Evolutionary conservation across 2,329 filamentous ascomycete genomes (phyloP), one percentile per base, ranked within the genome.

Genomic region (Ceratocystis destructans): DNA sequence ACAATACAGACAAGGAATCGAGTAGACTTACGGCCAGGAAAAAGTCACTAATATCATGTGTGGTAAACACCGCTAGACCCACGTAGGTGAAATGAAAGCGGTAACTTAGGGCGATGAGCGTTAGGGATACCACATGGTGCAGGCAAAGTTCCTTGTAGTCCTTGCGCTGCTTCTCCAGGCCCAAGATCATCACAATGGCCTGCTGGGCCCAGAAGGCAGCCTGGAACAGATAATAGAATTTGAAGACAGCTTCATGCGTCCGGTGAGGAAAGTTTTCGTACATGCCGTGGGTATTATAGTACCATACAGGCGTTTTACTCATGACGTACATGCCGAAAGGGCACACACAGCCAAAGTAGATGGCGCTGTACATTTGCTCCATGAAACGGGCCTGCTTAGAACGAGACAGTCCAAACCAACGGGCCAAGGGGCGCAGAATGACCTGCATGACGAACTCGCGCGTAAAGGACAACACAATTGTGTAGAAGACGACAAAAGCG

Each of bases 81-180:
- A 97, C 95, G 77, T 96, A 93, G 22, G 91, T 95, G 76, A 96
- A 97, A 77, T 97, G 92, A 80, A 96, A 97, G 69, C 90, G 86
- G 78, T 96, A 97, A 78, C 89, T 94, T 73, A 93, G 78, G 67
- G 78, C 87, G 71, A 97, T 96, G 71, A 97, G 82, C 22, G 86
- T 79, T 68, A 97, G 78, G 22, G 90, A 95, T 74, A 96, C 89
- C 71, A 96, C 87, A 75, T 97, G 92, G 75, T 97, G 92, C 65
- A 87, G 85, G 63, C 96, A 89, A 65, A 96, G 82, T 79, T 96
- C 92, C 77, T 90, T 92, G 77, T 93, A 96, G 76, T 97, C 92
- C 79, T 96, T 96, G 68, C 92, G 81, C 33, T 89, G 92, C 80
- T 95, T 95, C 80, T 97, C 92, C 76, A 96, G 82, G 75, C 89